Evolutionary conservation across 805 yeast genomes (phyloP), one percentile per base, ranked within the genome.

Genomic region (Candida vaughaniae): DNA sequence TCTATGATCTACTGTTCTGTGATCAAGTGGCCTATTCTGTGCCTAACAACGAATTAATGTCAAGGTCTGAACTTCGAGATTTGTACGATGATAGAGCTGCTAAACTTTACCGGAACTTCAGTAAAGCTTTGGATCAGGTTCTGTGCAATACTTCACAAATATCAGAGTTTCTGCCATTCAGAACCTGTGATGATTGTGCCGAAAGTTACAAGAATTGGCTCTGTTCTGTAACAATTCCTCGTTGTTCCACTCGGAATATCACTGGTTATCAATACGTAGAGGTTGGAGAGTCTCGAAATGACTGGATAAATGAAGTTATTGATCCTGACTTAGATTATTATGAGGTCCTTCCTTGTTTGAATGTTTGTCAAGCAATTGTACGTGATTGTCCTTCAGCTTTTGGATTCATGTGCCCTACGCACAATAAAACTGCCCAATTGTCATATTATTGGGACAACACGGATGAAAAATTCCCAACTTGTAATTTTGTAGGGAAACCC

Each of bases 271-370:
- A 59, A 15, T 39, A 48, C 18, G 66, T 95, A 22, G 57, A 62
- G 3, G 64, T 64, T 4, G 70, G 70, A 11, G 56, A 66, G 4
- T 80, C 85, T 8, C 71, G 99, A 44, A 85, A 75, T 48, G 61
- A 63, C 4, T 76, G 73, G 44, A 69, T 91, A 26, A 74, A 79
- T 46, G 60, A 64, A 4, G 45, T 57, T 3, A 53, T 73, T 1
- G 64, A 83, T 20, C 66, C 73, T 4, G 86, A 89, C 0, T 69
- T 73, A 4, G 51, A 60, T 9, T 91, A 90, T 59, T 81, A 71
- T 49, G 99, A 91, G 60, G 73, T 93, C 3, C 57, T 87, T 39
- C 99, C 99, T 0, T 91, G 99, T 55, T 71, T 83, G 33, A 81
- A 85, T 51, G 74, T 82, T 44, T 93, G 98, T 58, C 69, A 85